Base-by-base conservation (phyloP, 495 filamentous ascomycete species). In the Penicillium maclennaniae region DNA sequence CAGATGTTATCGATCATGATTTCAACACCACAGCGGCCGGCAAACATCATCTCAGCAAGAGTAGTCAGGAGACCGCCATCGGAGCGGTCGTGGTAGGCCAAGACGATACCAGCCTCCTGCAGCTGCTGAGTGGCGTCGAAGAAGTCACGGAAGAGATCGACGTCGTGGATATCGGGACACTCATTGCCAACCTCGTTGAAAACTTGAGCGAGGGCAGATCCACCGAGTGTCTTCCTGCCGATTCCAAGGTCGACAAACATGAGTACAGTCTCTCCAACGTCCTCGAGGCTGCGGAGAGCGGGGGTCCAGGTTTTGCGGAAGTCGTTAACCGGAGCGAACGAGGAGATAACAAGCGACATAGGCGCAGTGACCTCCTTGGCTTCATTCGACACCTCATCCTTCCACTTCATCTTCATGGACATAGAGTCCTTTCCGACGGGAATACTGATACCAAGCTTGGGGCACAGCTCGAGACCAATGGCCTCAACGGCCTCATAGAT, bases 321-420 rank as follows among this genome's bases (percentile, higher is more conserved):
- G 65, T 95, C 79, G 23, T 81, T 79, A 17, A 97, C 91, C 0
- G 87, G 80, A 0, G 88, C 85, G 67, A 98, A 97, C 7, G 95
- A 88, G 6, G 95, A 88, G 54, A 97, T 87, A 43, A 97, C 85
- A 10, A 95, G 79, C 0, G 93, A 92, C 53, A 97, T 80, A 1
- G 93, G 95, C 0, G 95, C 87, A 21, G 89, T 97, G 40, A 97
- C 92, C 59, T 91, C 89, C 76, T 87, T 96, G 8, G 77, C 67
- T 40, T 81, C 72, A 40, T 83, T 83, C 7, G 78, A 81, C 45
- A 84, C 78, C 37, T 78, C 75, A 49, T 93, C 89, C 59, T 83
- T 87, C 95, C 93, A 98, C 51, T 89, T 87, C 73, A 93, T 92
- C 76, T 96, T 97, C 93, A 98, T 97, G 15, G 90, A 95, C 72